Evolutionary conservation across 2,329 filamentous ascomycete species (phyloP), one percentile per base, ranked within the genome.

Genomic region (Remersonia thermophila): DNA sequence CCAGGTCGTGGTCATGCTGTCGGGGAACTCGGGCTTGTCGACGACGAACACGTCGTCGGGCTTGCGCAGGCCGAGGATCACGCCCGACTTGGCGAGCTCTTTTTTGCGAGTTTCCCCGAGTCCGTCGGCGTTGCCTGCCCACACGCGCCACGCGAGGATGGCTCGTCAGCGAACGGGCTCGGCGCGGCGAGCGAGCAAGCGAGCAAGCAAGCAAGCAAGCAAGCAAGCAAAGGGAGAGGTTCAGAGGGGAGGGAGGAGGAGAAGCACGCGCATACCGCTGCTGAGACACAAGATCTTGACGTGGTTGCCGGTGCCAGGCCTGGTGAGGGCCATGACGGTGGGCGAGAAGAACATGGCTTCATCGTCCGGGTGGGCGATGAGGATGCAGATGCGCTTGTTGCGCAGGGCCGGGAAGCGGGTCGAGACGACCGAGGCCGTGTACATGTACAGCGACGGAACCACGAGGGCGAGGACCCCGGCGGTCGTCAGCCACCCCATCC

Each of bases 261-360:
- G 16, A 15, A 26, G 27, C 35, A 11, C 14, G 13, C 7, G 40
- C 48, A 32, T 56, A 79, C 83, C 87, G 47, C 78, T 89, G 60
- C 83, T 93, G 45, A 98, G 64, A 61, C 91, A 98, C 38, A 96
- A 63, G 44, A 98, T 93, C 62, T 93, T 91, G 53, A 98, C 71
- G 55, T 93, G 85, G 60, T 98, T 96, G 3, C 83, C 82, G 14
- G 80, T 68, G 40, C 78, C 74, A 3, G 85, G 84, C 11, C 73
- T 68, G 13, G 86, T 89, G 39, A 98, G 71, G n/a, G 83, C 77
- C 49, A 93, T 69, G 11, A 96, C 68, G 1, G 85, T 83, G 0
- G 91, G 91, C 44, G 86, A 77, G 61, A 98, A 98, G 69, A 98
- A 98, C 91, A 98, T 98, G 58, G 89, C 91, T 65, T 98, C 91